Percentiles rank a stretch among this genome's conserved stretches.
Conservation (phyloP, 2,329 filamentous ascomycete species). For the Aspergillus quadrilineatus region DNA sequence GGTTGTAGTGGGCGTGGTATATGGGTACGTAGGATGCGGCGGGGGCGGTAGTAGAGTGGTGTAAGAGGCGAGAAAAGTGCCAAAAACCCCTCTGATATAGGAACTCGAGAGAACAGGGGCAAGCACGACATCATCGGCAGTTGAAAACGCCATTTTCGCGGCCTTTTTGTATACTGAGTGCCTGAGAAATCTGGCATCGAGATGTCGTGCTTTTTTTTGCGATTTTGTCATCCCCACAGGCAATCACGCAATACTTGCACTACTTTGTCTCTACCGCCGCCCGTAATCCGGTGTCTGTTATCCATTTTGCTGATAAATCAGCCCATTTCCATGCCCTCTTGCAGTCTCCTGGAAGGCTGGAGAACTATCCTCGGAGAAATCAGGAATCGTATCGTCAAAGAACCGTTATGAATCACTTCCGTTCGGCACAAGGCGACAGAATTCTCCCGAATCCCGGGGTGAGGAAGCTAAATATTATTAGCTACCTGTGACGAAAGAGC, state of each 20-base stretch:
- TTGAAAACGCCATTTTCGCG: conserved; percentile 24
- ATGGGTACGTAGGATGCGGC: not conserved
- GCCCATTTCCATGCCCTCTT: not conserved
- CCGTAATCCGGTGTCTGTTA: conserved; percentile 21
- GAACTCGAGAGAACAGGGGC: conserved; percentile 22
- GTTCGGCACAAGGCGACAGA: not conserved
- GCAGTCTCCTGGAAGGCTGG: conserved; percentile 7
- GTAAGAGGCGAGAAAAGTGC: conserved; percentile 20
- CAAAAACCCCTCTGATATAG: conserved; percentile 30
- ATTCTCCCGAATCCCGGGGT: not conserved
- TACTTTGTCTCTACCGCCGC: conserved; percentile 16
- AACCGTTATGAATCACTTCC: conserved; percentile 9
- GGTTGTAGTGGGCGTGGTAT: conserved; percentile 2
- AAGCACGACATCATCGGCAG: conserved; percentile 36
- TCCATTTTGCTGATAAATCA: conserved; percentile 22
- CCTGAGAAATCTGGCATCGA: not conserved
- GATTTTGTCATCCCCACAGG: conserved; percentile 29
- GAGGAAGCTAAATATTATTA: not conserved
- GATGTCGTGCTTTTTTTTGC: not conserved
- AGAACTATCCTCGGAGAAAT: conserved; percentile 11
- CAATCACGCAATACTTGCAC: conserved; percentile 45
- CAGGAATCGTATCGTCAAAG: not conserved
- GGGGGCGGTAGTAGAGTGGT: conserved; percentile 14
- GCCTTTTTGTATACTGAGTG: conserved; percentile 8
- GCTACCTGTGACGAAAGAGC: conserved; percentile 4